Base-by-base conservation (phyloP, 768 basidiomycete species). In the Artomyces pyxidatus region DNA sequence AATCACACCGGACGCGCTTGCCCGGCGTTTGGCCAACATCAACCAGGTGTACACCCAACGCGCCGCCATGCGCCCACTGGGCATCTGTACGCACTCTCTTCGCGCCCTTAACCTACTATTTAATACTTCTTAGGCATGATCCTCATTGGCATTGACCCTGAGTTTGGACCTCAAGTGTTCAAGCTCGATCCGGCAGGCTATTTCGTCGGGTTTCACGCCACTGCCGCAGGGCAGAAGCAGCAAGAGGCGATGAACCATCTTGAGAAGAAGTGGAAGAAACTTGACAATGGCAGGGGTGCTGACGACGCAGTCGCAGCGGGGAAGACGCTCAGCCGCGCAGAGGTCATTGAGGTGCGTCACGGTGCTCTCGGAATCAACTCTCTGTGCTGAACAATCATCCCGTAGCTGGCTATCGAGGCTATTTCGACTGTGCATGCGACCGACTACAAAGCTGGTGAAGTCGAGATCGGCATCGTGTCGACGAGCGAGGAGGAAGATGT, bases 1-100 rank as follows among this genome's bases (percentile, higher is more conserved):
- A 70, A 96, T 99, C 59, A 95, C 94, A 3, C 92, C 95, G 3
- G 94, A 96, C 63, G 85, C 88, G n/a, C 77, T 99, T 38, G 89
- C 96, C 19, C 83, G 93, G 55, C 78, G 95, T 41, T 71, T 99
- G 61, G 96, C 95, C 27, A 96, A 97, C 66, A 92, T 98, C 66
- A 98, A 97, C 63, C 96, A 98, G 68, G 95, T 97, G 1, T 97
- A 97, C 68, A 99, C 96, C 2, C 96, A 99, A 68, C 78, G 89
- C 50, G 95, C 95, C 2, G 96, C 80, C 30, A 97, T 99, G 94
- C 78, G 96, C 37, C 96, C 96, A 2, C 69, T 97, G 27, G 96
- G 95, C 37, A 96, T 98, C 53, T 85, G 95, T 95, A 62, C 57
- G 86, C 60, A 2, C 14, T 39, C 49, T 19, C n/a, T 40, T 16